phyloP scores from a whole-genome alignment of 2,329 filamentous ascomycete species.

The Pseudocercospora ulei region DNA sequence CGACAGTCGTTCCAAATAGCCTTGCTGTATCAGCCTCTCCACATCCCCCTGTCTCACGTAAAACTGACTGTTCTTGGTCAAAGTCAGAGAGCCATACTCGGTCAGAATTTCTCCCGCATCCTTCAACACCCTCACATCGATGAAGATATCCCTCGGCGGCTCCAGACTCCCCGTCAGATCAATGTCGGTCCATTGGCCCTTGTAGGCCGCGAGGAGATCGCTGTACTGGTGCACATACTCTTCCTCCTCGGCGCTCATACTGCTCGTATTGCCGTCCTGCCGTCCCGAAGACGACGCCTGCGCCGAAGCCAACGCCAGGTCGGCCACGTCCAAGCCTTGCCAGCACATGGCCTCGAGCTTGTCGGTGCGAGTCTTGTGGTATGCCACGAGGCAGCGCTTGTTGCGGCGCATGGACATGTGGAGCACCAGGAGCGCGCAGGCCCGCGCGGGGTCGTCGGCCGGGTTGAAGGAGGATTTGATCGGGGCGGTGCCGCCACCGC shows the following conservation, averaged over 20 bases:
- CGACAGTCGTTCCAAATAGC: constrained; percentile 81
- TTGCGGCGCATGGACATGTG: constrained; percentile 92
- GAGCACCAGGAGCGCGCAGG: constrained; percentile 82
- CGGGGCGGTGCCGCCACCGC: constrained; percentile 27
- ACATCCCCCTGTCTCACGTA: constrained; percentile 95
- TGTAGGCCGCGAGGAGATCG: constrained; percentile 88
- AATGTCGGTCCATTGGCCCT: constrained; percentile 96
- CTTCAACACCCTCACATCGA: constrained; percentile 89
- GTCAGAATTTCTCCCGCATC: constrained; percentile 98
- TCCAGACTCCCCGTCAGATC: constrained; percentile 89
- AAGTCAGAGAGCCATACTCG: constrained; percentile 93
- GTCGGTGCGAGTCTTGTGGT: constrained; percentile 80
- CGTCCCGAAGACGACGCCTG: constrained; percentile 28
- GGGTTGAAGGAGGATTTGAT: constrained; percentile 72
- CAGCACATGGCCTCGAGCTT: constrained; percentile 91
- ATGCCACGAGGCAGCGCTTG: constrained; percentile 88
- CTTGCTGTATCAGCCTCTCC: constrained; percentile 84
- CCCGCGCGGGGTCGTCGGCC: constrained; percentile 67
- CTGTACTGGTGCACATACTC: constrained; percentile 90
- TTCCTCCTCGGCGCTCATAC: constrained; percentile 84
- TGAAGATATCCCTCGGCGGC: constrained; percentile 89
- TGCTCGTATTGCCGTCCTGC: constrained; percentile 21
- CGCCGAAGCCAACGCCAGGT: constrained; percentile 49
- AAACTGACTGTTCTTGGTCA: constrained; percentile 97
- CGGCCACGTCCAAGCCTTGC: constrained; percentile 74